A percentile compares a stretch with the other conserved stretches of the same genome.
phyloP scores from a whole-genome alignment of 805 yeast genomes.

The Ogataea methanolica region DNA sequence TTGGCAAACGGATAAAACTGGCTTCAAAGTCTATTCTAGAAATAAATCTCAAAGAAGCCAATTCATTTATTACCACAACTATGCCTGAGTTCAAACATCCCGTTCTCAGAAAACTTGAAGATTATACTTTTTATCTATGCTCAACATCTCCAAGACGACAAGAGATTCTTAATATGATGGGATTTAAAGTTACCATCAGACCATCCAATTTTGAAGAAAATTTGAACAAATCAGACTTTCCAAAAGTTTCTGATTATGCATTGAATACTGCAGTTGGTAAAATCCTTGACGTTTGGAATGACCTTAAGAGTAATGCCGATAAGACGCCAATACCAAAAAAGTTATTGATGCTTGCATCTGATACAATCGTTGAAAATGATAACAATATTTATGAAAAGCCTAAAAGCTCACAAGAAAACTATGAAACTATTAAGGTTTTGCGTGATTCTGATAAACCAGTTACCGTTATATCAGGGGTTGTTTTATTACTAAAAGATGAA shows the following conservation, averaged over 20 bases:
- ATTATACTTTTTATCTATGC: constrained; percentile 54
- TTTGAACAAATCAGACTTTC: constrained; percentile 46
- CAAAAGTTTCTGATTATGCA: constrained; percentile 58
- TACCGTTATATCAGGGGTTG: constrained; percentile 51
- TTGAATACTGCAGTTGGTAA: constrained; percentile 64
- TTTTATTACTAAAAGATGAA: constrained; percentile 30
- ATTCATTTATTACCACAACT: neutral
- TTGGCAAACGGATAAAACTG: too few relatives aligned
- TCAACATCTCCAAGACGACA: constrained; percentile 80
- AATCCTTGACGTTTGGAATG: constrained; percentile 54
- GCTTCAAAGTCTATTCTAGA: neutral
- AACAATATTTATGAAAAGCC: constrained; percentile 80
- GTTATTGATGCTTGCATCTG: constrained; percentile 56
- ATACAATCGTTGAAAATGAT: constrained; percentile 64
- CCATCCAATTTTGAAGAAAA: constrained; percentile 77
- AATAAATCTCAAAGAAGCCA: neutral
- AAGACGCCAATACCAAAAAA: constrained; percentile 9
- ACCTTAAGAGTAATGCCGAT: constrained; percentile 20
- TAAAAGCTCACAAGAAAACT: constrained; percentile 42
- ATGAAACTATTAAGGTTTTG: constrained; percentile 43
- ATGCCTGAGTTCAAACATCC: constrained; percentile 28
- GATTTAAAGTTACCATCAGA: constrained; percentile 42
- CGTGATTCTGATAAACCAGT: constrained; percentile 42
- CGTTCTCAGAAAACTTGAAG: constrained; percentile 22
- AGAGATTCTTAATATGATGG: constrained; percentile 63